A percentile compares a stretch with the other conserved stretches of the same genome.
Conservation (phyloP, 2,329 filamentous ascomycete species). For the Hymenoscyphus scutula region DNA sequence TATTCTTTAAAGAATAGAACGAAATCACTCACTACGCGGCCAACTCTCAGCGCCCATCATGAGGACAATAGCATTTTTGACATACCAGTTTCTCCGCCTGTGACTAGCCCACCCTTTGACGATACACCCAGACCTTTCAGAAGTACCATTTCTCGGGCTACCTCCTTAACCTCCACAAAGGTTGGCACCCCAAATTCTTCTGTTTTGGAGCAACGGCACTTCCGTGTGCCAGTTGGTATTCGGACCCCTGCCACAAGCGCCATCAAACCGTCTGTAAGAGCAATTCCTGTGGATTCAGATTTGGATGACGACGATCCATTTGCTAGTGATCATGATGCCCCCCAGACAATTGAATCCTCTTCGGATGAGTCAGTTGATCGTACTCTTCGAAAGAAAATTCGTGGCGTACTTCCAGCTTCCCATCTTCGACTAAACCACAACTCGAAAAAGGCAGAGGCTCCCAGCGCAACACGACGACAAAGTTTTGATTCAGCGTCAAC, state of each 20-base stretch:
- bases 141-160: constrained; percentile 17
- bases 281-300: constrained; percentile 23
- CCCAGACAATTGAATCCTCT: constrained; percentile 21
- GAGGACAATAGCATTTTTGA: constrained; percentile 35
- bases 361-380: constrained; percentile 30
- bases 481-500: constrained; percentile 22
- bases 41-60: constrained; percentile 3
- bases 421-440: constrained; percentile 61
- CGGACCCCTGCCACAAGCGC: constrained; percentile 35
- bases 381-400: constrained; percentile 42
- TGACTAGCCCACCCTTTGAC: constrained; percentile 38
- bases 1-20: constrained; percentile 26
- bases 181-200: constrained; percentile 19
- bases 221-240: constrained; percentile 18
- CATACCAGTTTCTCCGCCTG: constrained; percentile 41
- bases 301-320: constrained; percentile 30
- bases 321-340: constrained; percentile 16
- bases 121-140: constrained; percentile 6
- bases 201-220: constrained; percentile 13
- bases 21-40: constrained; percentile 21
- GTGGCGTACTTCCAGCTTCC: constrained; percentile 64
- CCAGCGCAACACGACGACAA: constrained; percentile 14
- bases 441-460: constrained; percentile 35
- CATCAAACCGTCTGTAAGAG: constrained; percentile 19
- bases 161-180: constrained; percentile 23